A percentile compares a stretch with the other conserved stretches of the same genome.
Conservation (phyloP, 306 rosid species). For the Vicia faba region DNA sequence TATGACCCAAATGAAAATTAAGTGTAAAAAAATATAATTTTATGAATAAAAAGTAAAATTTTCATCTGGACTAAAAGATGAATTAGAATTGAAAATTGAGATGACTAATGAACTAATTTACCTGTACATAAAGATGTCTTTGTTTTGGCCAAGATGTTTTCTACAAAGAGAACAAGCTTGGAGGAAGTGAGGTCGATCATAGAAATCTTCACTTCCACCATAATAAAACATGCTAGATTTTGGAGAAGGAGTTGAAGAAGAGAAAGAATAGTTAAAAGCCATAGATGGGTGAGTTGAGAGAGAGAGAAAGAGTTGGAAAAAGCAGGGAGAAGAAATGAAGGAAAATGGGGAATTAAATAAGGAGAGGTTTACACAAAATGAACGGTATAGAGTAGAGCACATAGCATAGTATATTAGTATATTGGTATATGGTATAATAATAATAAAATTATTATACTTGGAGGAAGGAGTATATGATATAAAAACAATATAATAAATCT, state of each 20-base stretch:
- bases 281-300: constrained; percentile 6
- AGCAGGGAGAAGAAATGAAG: constrained; percentile 18
- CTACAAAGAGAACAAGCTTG: constrained; percentile 81
- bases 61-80: constrained; percentile 26
- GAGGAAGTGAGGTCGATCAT: constrained; percentile 74
- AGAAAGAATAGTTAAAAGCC: constrained; percentile 36
- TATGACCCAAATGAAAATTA: constrained; percentile 22
- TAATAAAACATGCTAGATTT: constrained; percentile 55
- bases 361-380: constrained; percentile 29
- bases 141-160: constrained; percentile 64
- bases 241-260: constrained; percentile 31
- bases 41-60: background rate
- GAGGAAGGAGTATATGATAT: background rate
- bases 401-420: background rate
- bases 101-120: constrained; percentile 7
- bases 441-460: background rate
- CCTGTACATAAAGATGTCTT: constrained; percentile 98
- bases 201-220: constrained; percentile 50
- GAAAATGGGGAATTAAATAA: constrained; percentile 42
- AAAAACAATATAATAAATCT: background rate
- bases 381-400: constrained; percentile 25
- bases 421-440: background rate
- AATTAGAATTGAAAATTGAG: background rate
- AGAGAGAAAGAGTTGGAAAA: constrained; percentile 27
- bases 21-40: constrained; percentile 2